Evolutionary conservation across 805 yeast species (phyloP), one percentile per base, ranked within the genome.

Genomic region (Candida ovalis): DNA sequence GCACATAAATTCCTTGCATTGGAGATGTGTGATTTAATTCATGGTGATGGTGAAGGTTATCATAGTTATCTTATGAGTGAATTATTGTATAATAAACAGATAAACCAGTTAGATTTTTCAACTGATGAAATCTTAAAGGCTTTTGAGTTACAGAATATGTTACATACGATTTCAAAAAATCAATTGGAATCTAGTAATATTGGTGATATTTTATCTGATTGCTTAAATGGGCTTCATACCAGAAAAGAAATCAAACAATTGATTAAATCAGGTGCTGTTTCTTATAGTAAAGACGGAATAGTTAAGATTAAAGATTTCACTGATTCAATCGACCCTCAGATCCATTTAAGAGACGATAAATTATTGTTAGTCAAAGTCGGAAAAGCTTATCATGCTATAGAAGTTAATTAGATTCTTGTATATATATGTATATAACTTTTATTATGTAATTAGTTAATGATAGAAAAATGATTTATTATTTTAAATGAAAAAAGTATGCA

Each of bases 21-120:
- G 32, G 96, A 92, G 61, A 86, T 91, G 42, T 86, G 92, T 6
- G 96, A 89, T 58, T 72, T 94, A 58, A 75, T 94, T 38, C 97
- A 91, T 66, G 98, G 98, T 0, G 74, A 72, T 8, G 92, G 90
- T 3, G 75, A 76, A 9, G 91, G 96, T 3, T 72, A 76, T 23
- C 77, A 80, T 35, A 87, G 94, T 55, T 78, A 80, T 19, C 70
- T 76, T 21, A 76, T 88, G 15, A 83, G 96, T 15, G 76, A 82
- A 5, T 76, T 86, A 45, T 62, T 90, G 36, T 90, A 82, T 64
- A 43, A 62, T 49, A 48, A 54, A 42, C 21, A 53, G 46, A 43
- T 51, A 53, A 48, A 54, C 42, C 21, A 53, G 45, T 43, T 52
- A 53, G 45, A 50, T 19, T 59, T 74, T 22, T 60, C 75, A 10